Evolutionary conservation across 192 early-diverging fungal species (phyloP).

Genomic region (Coemansia reversa): DNA sequence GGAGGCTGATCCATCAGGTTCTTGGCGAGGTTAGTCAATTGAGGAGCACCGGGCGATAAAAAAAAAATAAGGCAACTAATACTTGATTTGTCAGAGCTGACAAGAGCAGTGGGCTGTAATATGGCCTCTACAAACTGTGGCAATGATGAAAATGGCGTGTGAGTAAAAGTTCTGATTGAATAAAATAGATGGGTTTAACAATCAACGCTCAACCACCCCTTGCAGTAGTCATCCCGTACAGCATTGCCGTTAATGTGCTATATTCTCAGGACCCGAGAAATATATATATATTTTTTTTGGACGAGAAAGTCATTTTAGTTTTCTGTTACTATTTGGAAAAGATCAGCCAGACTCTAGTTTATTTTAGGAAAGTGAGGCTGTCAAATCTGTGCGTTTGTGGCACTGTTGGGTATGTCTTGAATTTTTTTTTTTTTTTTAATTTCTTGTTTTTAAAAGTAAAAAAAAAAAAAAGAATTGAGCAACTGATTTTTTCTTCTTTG

Average conservation of each 20-base stretch:
- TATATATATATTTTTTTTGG: background rate
- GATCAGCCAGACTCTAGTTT: no score
- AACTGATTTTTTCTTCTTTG: background rate
- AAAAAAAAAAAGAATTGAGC: background rate
- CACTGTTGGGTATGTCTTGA: background rate
- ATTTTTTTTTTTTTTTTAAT: background rate
- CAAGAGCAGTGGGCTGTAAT: background rate
- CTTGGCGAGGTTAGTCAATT: background rate
- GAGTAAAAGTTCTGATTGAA: background rate
- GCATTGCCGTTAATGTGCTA: background rate
- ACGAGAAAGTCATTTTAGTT: background rate
- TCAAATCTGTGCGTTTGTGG: background rate
- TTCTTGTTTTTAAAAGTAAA: no score
- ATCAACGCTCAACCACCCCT: background rate
- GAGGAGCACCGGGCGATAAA: background rate
- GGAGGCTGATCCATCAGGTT: background rate
- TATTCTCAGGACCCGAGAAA: background rate
- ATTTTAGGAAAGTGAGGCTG: background rate
- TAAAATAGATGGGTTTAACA: background rate
- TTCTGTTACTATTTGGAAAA: background rate
- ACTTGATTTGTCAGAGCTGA: background rate
- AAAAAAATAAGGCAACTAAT: background rate
- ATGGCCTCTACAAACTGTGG: background rate
- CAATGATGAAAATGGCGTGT: background rate
- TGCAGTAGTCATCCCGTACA: background rate